Conservation (phyloP, 1,139 yeast species). For the Meyerozyma guilliermondii region DNA sequence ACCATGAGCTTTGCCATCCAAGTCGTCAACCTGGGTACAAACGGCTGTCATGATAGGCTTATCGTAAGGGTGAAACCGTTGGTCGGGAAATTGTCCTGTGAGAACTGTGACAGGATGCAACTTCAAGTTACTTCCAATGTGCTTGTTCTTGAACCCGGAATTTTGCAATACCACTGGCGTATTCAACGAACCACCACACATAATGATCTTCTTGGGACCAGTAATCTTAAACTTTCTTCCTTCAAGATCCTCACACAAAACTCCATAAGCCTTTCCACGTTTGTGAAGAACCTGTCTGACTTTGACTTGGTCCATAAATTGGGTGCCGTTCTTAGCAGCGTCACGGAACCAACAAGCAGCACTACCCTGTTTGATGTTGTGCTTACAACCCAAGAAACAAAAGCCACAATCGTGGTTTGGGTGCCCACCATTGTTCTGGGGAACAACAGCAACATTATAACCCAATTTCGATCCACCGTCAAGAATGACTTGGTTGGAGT, state of each 20-base stretch:
- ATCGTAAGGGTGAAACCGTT: constrained; percentile 30
- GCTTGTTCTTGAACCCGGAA: constrained; percentile 49
- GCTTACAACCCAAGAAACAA: constrained; percentile 51
- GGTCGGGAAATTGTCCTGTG: constrained; percentile 37
- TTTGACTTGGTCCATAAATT: constrained; percentile 44
- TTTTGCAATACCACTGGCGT: constrained; percentile 48
- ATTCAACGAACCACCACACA: constrained; percentile 47
- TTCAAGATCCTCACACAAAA: constrained; percentile 26
- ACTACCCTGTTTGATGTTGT: constrained; percentile 54
- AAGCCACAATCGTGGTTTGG: constrained; percentile 44
- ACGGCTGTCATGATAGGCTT: constrained; percentile 51
- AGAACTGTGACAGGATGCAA: constrained; percentile 47
- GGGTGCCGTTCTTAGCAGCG: constrained; percentile 45
- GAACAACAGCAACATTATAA: constrained; percentile 34
- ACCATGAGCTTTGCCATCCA: constrained; percentile 56
- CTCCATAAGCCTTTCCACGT: constrained; percentile 43
- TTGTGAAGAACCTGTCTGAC: constrained; percentile 38
- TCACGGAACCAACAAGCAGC: constrained; percentile 49
- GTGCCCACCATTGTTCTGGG: constrained; percentile 50
- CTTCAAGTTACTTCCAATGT: constrained; percentile 51
- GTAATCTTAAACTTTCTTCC: constrained; percentile 31
- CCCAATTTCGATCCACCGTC: constrained; percentile 48
- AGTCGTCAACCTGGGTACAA: constrained; percentile 43
- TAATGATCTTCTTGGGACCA: constrained; percentile 45
- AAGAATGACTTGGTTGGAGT: constrained; percentile 41